Evolutionary conservation across 2,329 filamentous ascomycete species (phyloP).

Genomic region (Penicillium rolfsii): DNA sequence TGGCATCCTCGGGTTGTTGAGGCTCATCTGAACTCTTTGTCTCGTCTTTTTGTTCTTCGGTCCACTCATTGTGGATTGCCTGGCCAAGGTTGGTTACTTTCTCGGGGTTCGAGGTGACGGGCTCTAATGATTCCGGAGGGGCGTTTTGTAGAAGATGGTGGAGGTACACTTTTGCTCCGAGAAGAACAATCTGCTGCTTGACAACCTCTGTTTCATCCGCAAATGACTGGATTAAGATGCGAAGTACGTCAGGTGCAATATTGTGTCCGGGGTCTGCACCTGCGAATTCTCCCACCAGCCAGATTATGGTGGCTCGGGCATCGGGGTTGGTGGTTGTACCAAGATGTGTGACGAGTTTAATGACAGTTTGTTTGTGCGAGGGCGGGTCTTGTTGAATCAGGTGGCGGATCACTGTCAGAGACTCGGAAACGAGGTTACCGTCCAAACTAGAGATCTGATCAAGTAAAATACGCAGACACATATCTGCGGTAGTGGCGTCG

Average conservation of each 20-base stretch:
- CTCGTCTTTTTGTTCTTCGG: conserved; percentile 34
- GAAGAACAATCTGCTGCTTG: conserved; percentile 86
- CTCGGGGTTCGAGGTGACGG: conserved; percentile 27
- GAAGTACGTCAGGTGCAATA: conserved; percentile 87
- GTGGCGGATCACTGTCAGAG: conserved; percentile 90
- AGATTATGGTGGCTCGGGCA: conserved; percentile 91
- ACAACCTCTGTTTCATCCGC: conserved; percentile 79
- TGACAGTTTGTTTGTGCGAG: conserved; percentile 80
- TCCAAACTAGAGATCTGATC: conserved; percentile 87
- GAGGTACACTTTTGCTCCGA: conserved; percentile 95
- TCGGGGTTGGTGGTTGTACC: conserved; percentile 85
- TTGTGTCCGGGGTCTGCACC: conserved; percentile 79
- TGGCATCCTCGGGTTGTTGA: conserved; percentile 35
- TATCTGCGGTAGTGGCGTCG: conserved; percentile 68
- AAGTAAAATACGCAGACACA: conserved; percentile 81
- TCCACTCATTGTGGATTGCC: conserved; percentile 40
- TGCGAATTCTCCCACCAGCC: conserved; percentile 94
- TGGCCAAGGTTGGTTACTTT: conserved; percentile 20
- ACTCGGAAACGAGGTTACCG: conserved; percentile 85
- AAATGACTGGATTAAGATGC: conserved; percentile 85
- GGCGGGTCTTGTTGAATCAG: conserved; percentile 88
- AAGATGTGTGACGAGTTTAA: conserved; percentile 86
- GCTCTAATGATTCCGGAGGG: conserved; percentile 24
- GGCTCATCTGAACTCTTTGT: conserved; percentile 34
- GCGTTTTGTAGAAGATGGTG: conserved; percentile 70